Evolutionary conservation across 1,284 basidiomycete genomes (phyloP), one percentile per base, ranked within the genome.

Genomic region (Cryptococcus sp.): DNA sequence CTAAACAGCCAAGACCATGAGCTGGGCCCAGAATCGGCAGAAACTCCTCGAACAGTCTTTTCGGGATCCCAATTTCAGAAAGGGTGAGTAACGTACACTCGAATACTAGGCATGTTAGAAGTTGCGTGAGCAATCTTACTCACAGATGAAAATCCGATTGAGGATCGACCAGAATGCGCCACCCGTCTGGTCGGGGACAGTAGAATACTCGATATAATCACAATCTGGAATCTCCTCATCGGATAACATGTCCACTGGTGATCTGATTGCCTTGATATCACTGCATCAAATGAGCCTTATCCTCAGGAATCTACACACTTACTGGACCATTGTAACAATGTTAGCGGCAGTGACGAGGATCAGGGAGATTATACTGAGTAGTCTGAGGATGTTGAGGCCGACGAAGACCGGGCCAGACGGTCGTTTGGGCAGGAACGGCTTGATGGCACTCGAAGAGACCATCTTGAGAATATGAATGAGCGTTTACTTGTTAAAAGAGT

Each of bases 101-200:
- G 73, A 85, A 83, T 59, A 90, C 71, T 32, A 5, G 10, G 50
- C 33, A 33, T 52, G 13, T 10, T 37, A 13, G 8, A 15, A 15
- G 45, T 13, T 45, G 36, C 7, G 23, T 33, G 47, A n/a, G 4
- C 11, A 36, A 31, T 33, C 10, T n/a, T 30, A 42, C 42, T 15
- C 50, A 74, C 74, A 81, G 78, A 92, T 88, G 67, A 93, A 82
- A 41, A 93, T 76, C 23, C 89, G 81, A 70, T 89, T 87, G 52
- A 92, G 79, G 49, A 92, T 84, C 1, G 88, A 86, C 87, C 89
- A 93, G 75, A 92, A 91, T 1, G 83, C 83, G 14, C 90, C 90
- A 3, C 87, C 90, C 47, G 88, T 80, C 74, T 94, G 89, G 68
- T 90, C 88, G 0, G 90, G 89, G 4, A 93, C 87, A 2, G 88